Base-by-base conservation (phyloP, 495 filamentous ascomycete species). In the Saxispiralis lemnorum region DNA sequence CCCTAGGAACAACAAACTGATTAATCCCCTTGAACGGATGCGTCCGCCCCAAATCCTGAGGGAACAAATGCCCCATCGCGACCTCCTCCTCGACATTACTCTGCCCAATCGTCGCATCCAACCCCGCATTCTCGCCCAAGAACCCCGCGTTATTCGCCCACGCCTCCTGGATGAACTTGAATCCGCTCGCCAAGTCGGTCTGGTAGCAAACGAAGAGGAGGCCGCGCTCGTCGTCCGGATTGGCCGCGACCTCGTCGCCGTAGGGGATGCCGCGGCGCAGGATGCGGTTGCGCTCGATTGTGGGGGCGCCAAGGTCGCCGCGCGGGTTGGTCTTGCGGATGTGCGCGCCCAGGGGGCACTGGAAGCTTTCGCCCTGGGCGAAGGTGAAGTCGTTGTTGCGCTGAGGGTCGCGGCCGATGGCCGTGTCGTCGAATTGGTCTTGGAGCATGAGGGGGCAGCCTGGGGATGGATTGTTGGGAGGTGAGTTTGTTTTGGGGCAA, bases 251-350 rank as follows among this genome's bases (percentile, higher is more conserved):
- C 48, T 66, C 63, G 0, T 53, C 56, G 12, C 63, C 63, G 39
- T 60, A 66, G n/a, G 58, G 55, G 36, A 66, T 65, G 20, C 63
- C 62, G 38, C 61, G 58, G 13, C 63, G 63, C 33, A 66, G 51
- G 39, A 66, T 61, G 36, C 57, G 56, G 40, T 46, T 48, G n/a
- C 31, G 39, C 11, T 48, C 31, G 19, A 48, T 36, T 11, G 31
- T 37, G 10, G 31, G 6, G 31, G 50, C 36, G 12, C 50, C 48
- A 7, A 65, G 38, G 39, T 64, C 59, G 30, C 40, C 47, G 38
- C 62, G 55, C 9, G 61, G 62, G 41, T 64, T 65, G 7, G 51
- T 58, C 59, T 66, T 64, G 48, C 63, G 63, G 24, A 60, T 58
- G 39, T 66, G 63, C 12, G 63, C 63, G 6, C 61, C 59, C 41